Evolutionary conservation across 257 asterid species (phyloP), one percentile per base, ranked within the genome.

Genomic region (Sherardia arvensis): DNA sequence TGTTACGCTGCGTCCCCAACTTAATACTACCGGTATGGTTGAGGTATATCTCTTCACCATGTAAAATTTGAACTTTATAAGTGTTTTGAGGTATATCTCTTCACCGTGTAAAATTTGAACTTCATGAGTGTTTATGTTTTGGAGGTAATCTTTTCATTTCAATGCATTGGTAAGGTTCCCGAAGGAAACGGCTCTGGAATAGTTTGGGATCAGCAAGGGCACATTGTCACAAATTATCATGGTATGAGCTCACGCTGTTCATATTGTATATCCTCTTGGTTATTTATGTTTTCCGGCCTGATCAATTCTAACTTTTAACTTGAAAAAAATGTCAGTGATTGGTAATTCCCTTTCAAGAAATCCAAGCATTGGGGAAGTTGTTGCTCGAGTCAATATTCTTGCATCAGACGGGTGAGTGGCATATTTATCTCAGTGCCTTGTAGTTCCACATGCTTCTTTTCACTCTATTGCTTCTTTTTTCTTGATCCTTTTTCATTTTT

Each of bases 121-220:
- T 21, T 14, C n/a, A 17, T 56, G 14, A 55, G n/a, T 18, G 38
- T 48, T 61, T 22, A 6, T 1, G 5, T 22, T 23, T 43, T 53
- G 58, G 21, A 53, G 14, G 7, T 10, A 3, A 53, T 22, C 7
- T 7, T 53, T 51, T 53, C 5, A 0, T 38, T 15, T 61, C 25
- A 29, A 9, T 8, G 54, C 11, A 10, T 9, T 14, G 55, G 21
- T n/a, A 81, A 91, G 98, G 74, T 92, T 80, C 99, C 99, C 22
- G 99, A 92, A 80, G 99, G 99, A 74, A 92, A 92, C 80, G 98
- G 98, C 47, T 91, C 98, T 0, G 98, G 98, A 67, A 91, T 89
- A 40, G 92, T 92, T 40, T 92, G 99, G 99, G 99, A 92, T 76
- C 86, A 75, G 5, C 85, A 78, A 65, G 99, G 99, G 59, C 97